phyloP scores from a whole-genome alignment of 345 rosid species.

The Rhizophora apiculata region DNA sequence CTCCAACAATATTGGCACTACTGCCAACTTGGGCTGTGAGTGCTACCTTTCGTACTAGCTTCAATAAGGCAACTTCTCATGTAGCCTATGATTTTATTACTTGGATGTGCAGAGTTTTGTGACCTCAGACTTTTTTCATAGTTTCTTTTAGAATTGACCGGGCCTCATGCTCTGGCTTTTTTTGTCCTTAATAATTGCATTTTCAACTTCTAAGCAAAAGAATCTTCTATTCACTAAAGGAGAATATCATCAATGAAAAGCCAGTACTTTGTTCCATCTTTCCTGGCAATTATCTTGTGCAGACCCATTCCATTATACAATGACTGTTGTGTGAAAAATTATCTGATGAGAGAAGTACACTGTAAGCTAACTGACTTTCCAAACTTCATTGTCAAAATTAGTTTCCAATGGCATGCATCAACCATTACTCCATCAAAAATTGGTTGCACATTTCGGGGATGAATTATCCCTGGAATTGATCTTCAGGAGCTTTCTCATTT shows the following conservation, averaged over 20 bases:
- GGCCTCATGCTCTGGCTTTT: neutral
- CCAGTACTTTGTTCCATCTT: neutral
- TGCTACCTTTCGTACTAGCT: slow-evolving; percentile 11
- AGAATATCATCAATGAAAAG: slow-evolving; percentile 6
- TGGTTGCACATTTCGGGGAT: neutral
- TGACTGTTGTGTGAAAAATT: slow-evolving; percentile 1
- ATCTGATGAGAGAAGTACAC: neutral
- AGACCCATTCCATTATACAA: too few species aligned
- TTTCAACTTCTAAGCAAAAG: neutral
- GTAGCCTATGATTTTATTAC: neutral
- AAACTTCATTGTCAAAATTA: neutral
- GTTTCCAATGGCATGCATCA: neutral
- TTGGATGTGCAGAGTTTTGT: neutral
- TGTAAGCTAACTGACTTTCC: neutral
- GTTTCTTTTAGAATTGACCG: neutral
- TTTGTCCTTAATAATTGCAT: neutral
- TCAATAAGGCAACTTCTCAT: neutral
- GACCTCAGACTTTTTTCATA: neutral
- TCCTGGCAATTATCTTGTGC: too few species aligned
- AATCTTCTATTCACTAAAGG: neutral
- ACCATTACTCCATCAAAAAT: neutral
- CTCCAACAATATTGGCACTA: slow-evolving; percentile 87
- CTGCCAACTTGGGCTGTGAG: slow-evolving; percentile 99
- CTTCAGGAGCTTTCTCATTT: neutral
- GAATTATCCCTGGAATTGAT: slow-evolving; percentile 7